Base-by-base conservation (phyloP, 495 filamentous ascomycete genomes). In the Lentithecium fluviatile region DNA sequence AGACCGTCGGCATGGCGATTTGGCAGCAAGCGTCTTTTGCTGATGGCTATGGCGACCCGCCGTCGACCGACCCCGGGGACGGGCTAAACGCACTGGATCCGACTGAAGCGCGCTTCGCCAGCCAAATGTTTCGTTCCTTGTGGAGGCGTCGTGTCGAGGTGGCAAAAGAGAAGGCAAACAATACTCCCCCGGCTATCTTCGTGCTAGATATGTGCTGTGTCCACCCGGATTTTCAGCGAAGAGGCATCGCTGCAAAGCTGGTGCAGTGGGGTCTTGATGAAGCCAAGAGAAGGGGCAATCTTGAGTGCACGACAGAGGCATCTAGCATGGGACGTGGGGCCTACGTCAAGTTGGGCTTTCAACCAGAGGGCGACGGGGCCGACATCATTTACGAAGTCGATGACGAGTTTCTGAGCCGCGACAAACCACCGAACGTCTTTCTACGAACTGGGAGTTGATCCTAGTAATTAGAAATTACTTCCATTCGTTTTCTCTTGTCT, bases 1-100 rank as follows among this genome's bases (percentile, higher is more conserved):
- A 64, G 5, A 70, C 77, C 42, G 78, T 62, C 11, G 78, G 78
- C 7, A 52, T 75, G 6, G 76, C 76, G 5, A 74, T 77, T 42
- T 80, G 76, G 77, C 53, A 57, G 34, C 60, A 64, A 47, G 42
- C 45, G 5, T 64, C 60, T 4, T 62, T 65, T 0, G 69, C 76
- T 0, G 62, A 70, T n/a, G 77, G 76, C 7, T 54, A 69, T 58
- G 78, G 78, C 17, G 70, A 74, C 40, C 50, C 49, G 1, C 73
- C 70, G 7, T 20, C 62, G 1, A 57, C 64, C 17, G 70, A 75
- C 36, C 20, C 73, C 0, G 45, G 52, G 20, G 56, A 73, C 47
- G 26, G 10, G 2, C 48, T 74, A 1, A 56, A 71, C 2, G 66
- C 56, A 3, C 51, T 79, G 7, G 74, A 76, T 54, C 75, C 77